Evolutionary conservation across 371 early-diverging fungal species (phyloP).

Genomic region (Smittium mucronatum): DNA sequence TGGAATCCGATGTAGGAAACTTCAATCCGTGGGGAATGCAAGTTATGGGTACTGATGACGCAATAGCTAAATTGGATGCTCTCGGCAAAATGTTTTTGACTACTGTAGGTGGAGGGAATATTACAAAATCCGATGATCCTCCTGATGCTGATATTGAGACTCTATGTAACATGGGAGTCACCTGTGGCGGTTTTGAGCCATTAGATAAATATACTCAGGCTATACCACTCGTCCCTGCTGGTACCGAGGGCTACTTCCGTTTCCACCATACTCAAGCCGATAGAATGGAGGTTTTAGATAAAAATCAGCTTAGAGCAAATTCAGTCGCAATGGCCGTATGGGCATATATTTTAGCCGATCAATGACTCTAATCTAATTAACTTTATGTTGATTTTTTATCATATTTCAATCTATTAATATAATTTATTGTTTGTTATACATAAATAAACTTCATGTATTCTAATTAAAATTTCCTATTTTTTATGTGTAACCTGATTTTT

Average conservation of each 20-base stretch:
- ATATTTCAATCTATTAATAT: no score
- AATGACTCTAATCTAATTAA: no score
- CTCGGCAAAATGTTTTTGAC: slow-evolving; percentile 20
- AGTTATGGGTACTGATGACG: slow-evolving; percentile 12
- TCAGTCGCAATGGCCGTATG: slow-evolving; percentile 40
- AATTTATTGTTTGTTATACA: no score
- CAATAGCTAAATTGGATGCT: not conserved
- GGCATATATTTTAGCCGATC: slow-evolving; percentile 38
- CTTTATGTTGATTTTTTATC: no score
- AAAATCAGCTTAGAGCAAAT: slow-evolving; percentile 36
- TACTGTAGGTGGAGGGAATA: slow-evolving; percentile 24
- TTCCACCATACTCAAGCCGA: slow-evolving; percentile 40
- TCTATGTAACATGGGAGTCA: slow-evolving; percentile 35
- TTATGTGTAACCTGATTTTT: no score
- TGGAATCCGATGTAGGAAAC: slow-evolving; percentile 43
- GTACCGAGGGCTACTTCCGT: slow-evolving; percentile 35
- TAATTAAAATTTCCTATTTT: no score
- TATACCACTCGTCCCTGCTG: slow-evolving; percentile 5
- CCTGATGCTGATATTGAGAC: slow-evolving; percentile 35
- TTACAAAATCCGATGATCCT: slow-evolving; percentile 22
- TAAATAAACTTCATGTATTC: no score
- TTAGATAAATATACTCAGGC: slow-evolving; percentile 8
- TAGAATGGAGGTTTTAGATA: slow-evolving; percentile 35
- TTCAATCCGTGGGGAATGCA: slow-evolving; percentile 42
- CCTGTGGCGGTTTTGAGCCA: slow-evolving; percentile 34